Evolutionary conservation across 768 basidiomycete species (phyloP).

Genomic region (Psilocybe sp.): DNA sequence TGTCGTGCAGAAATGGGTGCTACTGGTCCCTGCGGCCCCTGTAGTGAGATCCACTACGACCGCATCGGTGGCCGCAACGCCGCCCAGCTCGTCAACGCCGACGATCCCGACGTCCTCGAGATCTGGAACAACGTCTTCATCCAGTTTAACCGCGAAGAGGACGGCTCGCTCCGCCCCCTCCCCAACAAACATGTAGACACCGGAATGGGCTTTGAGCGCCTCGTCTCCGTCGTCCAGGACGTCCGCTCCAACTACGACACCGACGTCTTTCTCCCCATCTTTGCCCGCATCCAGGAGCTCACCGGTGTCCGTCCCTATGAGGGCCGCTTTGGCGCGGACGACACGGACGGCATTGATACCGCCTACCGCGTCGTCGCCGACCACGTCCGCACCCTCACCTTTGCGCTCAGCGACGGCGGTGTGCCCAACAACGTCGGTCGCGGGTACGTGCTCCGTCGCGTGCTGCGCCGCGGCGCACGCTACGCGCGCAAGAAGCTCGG

Average conservation of each 20-base stretch:
- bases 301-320: constrained; percentile 85
- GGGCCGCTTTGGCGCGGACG: constrained; percentile 94
- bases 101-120: constrained; percentile 95
- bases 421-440: constrained; percentile 95
- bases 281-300: constrained; percentile 80
- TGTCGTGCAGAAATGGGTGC: constrained; percentile 85
- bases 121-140: constrained; percentile 99
- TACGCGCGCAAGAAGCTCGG: constrained; percentile 94
- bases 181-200: constrained; percentile 97
- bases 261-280: constrained; percentile 90
- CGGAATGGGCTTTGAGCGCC: constrained; percentile 98
- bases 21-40: constrained; percentile 97
- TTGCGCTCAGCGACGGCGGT: constrained; percentile 95
- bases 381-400: constrained; percentile 92
- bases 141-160: constrained; percentile 94
- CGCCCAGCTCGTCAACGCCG: constrained; percentile 87
- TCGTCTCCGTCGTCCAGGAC: constrained; percentile 92
- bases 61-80: constrained; percentile 98
- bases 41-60: constrained; percentile 96
- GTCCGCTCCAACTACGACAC: constrained; percentile 97
- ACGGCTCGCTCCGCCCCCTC: constrained; percentile 73
- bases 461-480: constrained; percentile 90
- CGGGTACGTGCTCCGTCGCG: constrained; percentile 95
- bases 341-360: constrained; percentile 92
- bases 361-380: constrained; percentile 97